Evolutionary conservation across 2,329 filamentous ascomycete genomes (phyloP).

Genomic region (Nigrospora oryzae): DNA sequence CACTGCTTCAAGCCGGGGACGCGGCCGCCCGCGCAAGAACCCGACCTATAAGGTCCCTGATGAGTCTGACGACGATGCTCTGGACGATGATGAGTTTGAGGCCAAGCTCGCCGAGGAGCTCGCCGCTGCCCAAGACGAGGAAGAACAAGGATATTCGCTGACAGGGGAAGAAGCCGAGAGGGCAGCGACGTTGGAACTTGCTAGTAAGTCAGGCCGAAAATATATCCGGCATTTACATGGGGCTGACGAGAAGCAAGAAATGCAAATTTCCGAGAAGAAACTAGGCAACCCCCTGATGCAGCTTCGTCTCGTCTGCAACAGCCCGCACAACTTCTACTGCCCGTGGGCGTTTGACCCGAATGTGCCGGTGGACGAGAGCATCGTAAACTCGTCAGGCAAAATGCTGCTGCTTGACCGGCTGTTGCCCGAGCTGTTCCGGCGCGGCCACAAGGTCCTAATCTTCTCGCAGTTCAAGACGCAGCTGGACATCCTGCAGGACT

Average conservation of each 20-base stretch:
- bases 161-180: conserved; percentile 55
- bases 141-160: conserved; percentile 20
- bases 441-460: conserved; percentile 83
- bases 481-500: conserved; percentile 83
- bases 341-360: conserved; percentile 63
- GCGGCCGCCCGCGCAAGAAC: conserved; percentile 41
- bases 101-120: conserved; percentile 61
- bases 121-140: conserved; percentile 28
- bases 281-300: conserved; percentile 99
- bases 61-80: conserved; percentile 48
- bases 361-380: conserved; percentile 61
- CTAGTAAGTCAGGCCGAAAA: conserved; percentile 45
- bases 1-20: conserved; percentile 28
- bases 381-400: conserved; percentile 85
- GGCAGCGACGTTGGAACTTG: conserved; percentile 62
- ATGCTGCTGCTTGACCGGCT: conserved; percentile 90
- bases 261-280: conserved; percentile 84
- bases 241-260: conserved; percentile 37
- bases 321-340: conserved; percentile 95
- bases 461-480: conserved; percentile 97
- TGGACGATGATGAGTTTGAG: conserved; percentile 83
- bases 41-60: conserved; percentile 46
- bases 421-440: conserved; percentile 63
- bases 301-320: conserved; percentile 96
- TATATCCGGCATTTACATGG: too few species aligned